Evolutionary conservation across 1,284 basidiomycete genomes (phyloP), one percentile per base, ranked within the genome.

Genomic region (Pseudozyma pruni): DNA sequence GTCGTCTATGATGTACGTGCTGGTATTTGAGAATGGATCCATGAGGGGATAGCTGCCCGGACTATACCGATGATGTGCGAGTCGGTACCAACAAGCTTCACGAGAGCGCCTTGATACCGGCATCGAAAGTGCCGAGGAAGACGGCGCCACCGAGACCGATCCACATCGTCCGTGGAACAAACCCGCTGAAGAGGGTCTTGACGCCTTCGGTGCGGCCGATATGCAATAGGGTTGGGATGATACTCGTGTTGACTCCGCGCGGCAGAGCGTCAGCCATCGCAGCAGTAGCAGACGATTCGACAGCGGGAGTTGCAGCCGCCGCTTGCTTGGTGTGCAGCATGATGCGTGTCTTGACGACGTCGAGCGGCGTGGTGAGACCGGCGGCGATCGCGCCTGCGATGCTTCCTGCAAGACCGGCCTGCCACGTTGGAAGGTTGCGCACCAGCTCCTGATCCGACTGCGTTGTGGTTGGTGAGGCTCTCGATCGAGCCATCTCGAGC

Each of bases 71-170:
- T n/a, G 9, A 39, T 42, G 25, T 31, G n/a, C 31, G 11, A 29
- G 25, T 23, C 9, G 41, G 31, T n/a, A 5, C 17, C 25, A 17
- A 16, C 22, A 35, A 2, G n/a, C 13, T 16, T 41, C 38, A 68
- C 1, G 58, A 53, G 19, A 81, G 50, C 14, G 64, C 33, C 32
- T 76, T 74, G 25, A 76, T 72, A 8, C 72, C 74, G 16, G 72
- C 71, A 42, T 98, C 94, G 79, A 96, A 98, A 42, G 92, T 90
- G 31, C 95, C 94, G 6, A 98, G 86, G 84, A 99, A 99, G 0
- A 98, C 93, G 0, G 94, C 94, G 2, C 96, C 96, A 6, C 96
- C 96, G 1, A 93, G 89, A 2, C 93, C 93, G 78, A 99, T 98
- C 90, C 94, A 97, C 50, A 96, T 83, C 35, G 93, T 96, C 72